phyloP scores from a whole-genome alignment of 2,329 filamentous ascomycete genomes.

The Pseudogymnoascus sp. region DNA sequence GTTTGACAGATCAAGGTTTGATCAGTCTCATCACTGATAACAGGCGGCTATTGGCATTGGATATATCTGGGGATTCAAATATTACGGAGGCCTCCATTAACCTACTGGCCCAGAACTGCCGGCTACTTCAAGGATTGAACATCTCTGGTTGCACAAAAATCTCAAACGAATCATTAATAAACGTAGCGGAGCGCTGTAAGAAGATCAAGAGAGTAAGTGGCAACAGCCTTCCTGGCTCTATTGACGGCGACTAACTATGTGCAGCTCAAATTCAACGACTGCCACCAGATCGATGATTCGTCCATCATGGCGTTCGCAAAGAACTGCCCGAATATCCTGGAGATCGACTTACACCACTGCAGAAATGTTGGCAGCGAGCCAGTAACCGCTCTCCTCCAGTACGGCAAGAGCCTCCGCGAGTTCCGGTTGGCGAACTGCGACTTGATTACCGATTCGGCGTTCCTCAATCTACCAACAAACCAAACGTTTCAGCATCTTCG shows the following conservation, averaged over 20 bases:
- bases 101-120: slow-evolving; percentile 72
- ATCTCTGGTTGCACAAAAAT: slow-evolving; percentile 79
- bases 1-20: slow-evolving; percentile 76
- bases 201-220: slow-evolving; percentile 73
- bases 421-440: slow-evolving; percentile 79
- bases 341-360: slow-evolving; percentile 91
- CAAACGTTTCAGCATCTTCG: slow-evolving; percentile 77
- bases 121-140: slow-evolving; percentile 82
- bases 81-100: slow-evolving; percentile 77
- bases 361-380: slow-evolving; percentile 72
- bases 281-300: slow-evolving; percentile 72
- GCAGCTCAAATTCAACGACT: slow-evolving; percentile 90
- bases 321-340: slow-evolving; percentile 85
- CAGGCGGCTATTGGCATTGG: slow-evolving; percentile 73
- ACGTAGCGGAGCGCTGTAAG: slow-evolving; percentile 72
- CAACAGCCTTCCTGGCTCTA: not conserved
- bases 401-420: slow-evolving; percentile 79
- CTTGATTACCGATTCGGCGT: slow-evolving; percentile 79
- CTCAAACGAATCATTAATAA: slow-evolving; percentile 76
- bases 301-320: slow-evolving; percentile 79
- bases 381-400: slow-evolving; percentile 70
- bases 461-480: slow-evolving; percentile 64
- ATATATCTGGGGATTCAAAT: slow-evolving; percentile 73
- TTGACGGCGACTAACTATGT: slow-evolving; percentile 16
- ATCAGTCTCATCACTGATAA: slow-evolving; percentile 73